Base-by-base conservation (phyloP, 805 yeast species). In the Candida odintsovae region DNA sequence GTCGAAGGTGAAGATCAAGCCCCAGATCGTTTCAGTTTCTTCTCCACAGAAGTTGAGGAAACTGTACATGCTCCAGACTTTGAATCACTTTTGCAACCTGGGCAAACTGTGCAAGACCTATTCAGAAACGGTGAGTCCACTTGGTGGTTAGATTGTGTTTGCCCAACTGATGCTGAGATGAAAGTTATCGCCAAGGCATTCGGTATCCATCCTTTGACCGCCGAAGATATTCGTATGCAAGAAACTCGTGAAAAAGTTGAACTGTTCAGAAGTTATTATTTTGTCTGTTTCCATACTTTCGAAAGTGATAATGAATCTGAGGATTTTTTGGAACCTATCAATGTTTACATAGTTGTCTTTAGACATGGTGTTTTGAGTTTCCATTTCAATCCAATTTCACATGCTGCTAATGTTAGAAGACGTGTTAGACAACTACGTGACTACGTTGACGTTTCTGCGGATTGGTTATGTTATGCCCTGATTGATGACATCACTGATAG, bases 221-320 rank as follows among this genome's bases (percentile, higher is more conserved):
- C 97, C 1, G 99, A 92, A 69, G 99, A 92, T 81, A 90, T 92
- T 53, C 73, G 96, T 47, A 86, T 89, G 80, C 96, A 90, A 69
- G 99, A 92, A 69, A 80, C 96, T 21, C 90, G 99, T 68, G 99
- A 92, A 70, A 92, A 92, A 67, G 97, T 92, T 26, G 99, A 92
- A 68, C 72, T 92, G 51, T 92, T 92, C 75, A 80, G 82, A 57
- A 78, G 80, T 54, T 92, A 92, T 67, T 92, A 94, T 67, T 90
- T 94, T 71, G 96, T 94, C 38, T 87, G 96, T 75, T 94, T 94
- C 78, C 97, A 94, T 65, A 87, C 98, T 4, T 94, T 94, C 67
- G 97, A 90, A 62, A 82, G 85, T 21, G 96, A 92, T 55, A 64
- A 72, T 41, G 94, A 82, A 63, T 78, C 86, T 45, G 94, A 85